phyloP scores from a whole-genome alignment of 2,329 filamentous ascomycete genomes.

The Nectriaceae sp. region DNA sequence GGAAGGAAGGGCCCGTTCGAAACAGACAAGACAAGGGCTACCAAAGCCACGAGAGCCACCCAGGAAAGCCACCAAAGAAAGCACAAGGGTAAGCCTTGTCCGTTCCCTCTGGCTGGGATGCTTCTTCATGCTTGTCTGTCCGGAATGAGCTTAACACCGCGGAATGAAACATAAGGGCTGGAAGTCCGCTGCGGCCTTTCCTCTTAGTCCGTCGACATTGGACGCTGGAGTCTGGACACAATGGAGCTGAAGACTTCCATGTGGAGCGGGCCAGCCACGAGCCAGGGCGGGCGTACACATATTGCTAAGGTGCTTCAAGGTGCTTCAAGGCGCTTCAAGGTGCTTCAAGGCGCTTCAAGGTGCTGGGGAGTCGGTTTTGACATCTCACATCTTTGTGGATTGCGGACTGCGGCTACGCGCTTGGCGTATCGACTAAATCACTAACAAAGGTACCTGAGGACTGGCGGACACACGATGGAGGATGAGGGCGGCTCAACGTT shows the following conservation, averaged over 20 bases:
- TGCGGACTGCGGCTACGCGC: constrained; percentile 11
- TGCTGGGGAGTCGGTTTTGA: constrained; percentile 14
- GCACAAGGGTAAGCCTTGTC: background rate
- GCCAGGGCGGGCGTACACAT: background rate
- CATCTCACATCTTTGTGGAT: constrained; percentile 10
- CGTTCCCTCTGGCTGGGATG: background rate
- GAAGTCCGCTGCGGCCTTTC: constrained; percentile 10
- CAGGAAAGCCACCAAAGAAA: background rate
- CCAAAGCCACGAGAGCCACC: background rate
- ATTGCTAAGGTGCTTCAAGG: no score
- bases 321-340: no score
- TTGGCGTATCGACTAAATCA: constrained; percentile 16
- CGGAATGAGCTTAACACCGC: constrained; percentile 23
- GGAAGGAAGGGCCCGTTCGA: background rate
- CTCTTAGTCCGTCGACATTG: constrained; percentile 8
- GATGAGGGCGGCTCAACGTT: no score
- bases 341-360: no score
- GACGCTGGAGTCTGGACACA: constrained; percentile 4
- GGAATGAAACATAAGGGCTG: constrained; percentile 20
- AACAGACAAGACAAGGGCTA: background rate
- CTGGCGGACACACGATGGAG: no score
- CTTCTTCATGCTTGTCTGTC: constrained; percentile 6
- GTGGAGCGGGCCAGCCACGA: constrained; percentile 14
- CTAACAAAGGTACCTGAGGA: constrained; percentile 5
- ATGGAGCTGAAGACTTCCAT: constrained; percentile 12